Conservation (phyloP, 305 asterid species). For the Solanum hybrid region DNA sequence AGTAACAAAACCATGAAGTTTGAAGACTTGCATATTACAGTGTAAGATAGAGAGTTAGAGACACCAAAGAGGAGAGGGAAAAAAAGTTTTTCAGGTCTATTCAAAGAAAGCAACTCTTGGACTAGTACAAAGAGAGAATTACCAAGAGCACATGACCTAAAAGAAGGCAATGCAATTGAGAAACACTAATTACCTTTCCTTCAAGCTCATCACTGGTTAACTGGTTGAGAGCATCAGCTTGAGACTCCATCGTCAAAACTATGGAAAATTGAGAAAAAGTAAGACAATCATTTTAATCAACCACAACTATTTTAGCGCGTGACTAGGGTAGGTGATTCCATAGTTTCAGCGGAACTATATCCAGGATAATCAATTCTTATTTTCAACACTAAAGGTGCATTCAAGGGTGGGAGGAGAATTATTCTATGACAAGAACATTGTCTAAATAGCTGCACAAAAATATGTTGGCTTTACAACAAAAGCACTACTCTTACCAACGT, state of each 20-base stretch:
- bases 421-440: neutral
- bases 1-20: neutral
- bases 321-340: neutral
- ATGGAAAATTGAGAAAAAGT: conserved; percentile 9
- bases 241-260: conserved; percentile 94
- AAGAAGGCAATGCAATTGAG: neutral
- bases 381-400: neutral
- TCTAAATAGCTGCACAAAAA: neutral
- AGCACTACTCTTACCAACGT: neutral
- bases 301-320: neutral
- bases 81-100: neutral
- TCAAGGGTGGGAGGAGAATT: neutral
- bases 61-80: neutral
- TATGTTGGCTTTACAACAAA: neutral
- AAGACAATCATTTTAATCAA: conserved; percentile 11
- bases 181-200: conserved; percentile 57
- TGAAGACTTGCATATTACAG: neutral
- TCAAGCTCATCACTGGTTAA: conserved; percentile 82
- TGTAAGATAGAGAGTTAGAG: neutral
- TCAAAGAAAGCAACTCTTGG: neutral
- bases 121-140: neutral
- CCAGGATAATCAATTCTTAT: neutral
- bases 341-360: neutral
- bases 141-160: neutral
- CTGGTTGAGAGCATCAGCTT: conserved; percentile 85